Conservation (phyloP, 805 yeast genomes). For the Clavispora phyllophila region DNA sequence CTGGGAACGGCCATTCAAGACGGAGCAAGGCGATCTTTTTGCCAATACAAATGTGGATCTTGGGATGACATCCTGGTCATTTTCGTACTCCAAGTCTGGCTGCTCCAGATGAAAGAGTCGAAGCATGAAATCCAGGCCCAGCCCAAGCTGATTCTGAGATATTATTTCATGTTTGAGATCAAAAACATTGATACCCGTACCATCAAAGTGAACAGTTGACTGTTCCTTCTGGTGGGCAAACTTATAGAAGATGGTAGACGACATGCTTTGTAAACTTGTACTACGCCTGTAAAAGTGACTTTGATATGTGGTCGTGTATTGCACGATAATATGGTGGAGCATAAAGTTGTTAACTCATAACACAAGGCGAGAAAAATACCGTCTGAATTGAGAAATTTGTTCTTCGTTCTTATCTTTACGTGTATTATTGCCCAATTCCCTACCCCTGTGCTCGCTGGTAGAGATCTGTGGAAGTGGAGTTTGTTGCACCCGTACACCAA, state of each 20-base stretch:
- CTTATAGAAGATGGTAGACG: conserved; percentile 81
- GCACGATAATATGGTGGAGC: background rate
- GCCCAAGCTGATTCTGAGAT: conserved; percentile 70
- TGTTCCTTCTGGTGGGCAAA: conserved; percentile 80
- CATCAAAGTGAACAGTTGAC: conserved; percentile 82
- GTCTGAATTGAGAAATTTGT: too few species aligned
- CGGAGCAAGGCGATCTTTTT: conserved; percentile 57
- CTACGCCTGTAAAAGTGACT: background rate
- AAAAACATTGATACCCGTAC: conserved; percentile 93
- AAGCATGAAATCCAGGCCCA: conserved; percentile 80
- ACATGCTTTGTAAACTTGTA: conserved; percentile 41
- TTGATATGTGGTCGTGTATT: background rate
- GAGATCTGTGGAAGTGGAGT: background rate
- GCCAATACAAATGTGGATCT: conserved; percentile 82
- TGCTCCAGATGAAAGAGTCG: conserved; percentile 53
- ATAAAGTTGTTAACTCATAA: too few species aligned
- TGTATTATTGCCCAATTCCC: too few species aligned
- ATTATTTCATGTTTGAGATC: conserved; percentile 91
- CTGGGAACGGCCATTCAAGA: conserved; percentile 27
- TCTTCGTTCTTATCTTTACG: too few species aligned
- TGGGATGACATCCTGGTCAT: conserved; percentile 88
- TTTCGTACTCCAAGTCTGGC: conserved; percentile 67
- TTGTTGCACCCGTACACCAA: conserved; percentile 1
- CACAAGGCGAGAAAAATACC: too few species aligned
- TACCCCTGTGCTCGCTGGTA: background rate